phyloP scores from a whole-genome alignment of 1,284 basidiomycete genomes.

The Neonothopanus nambi region DNA sequence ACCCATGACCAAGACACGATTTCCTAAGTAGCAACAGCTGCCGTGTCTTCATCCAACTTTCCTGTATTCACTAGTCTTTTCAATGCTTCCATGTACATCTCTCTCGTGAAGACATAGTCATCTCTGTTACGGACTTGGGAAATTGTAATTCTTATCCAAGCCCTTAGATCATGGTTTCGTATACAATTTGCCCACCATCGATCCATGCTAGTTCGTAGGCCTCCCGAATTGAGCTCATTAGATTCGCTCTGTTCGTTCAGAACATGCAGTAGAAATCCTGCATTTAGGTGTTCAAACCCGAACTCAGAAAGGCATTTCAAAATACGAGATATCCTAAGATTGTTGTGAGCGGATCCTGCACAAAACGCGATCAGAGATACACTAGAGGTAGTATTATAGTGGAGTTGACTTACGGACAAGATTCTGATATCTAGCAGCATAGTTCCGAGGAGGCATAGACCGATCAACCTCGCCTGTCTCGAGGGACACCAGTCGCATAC shows the following conservation, averaged over 20 bases:
- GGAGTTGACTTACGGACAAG: constrained; percentile 56
- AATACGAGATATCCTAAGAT: constrained; percentile 77
- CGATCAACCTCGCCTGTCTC: constrained; percentile 60
- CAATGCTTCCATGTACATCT: constrained; percentile 53
- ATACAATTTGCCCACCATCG: constrained; percentile 78
- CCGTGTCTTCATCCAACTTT: constrained; percentile 25
- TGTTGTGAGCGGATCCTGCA: constrained; percentile 67
- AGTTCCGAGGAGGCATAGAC: constrained; percentile 45
- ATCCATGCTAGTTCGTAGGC: constrained; percentile 66
- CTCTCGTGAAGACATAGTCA: constrained; percentile 53
- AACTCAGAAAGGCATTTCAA: constrained; percentile 75
- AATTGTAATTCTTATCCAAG: constrained; percentile 53
- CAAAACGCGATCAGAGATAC: constrained; percentile 2
- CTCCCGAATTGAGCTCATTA: constrained; percentile 47
- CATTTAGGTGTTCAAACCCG: constrained; percentile 60
- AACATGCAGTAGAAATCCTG: constrained; percentile 69
- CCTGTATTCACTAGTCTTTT: constrained; percentile 38
- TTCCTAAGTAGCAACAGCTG: neutral
- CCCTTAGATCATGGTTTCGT: constrained; percentile 56
- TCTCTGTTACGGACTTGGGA: constrained; percentile 44
- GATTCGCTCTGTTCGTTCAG: constrained; percentile 69
- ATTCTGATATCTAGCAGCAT: constrained; percentile 56
- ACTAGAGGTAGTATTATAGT: neutral
- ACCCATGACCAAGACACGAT: too few relatives aligned
- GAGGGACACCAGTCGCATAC: constrained; percentile 58